Evolutionary conservation across 1,139 yeast genomes (phyloP).

Genomic region (Candida sp.): DNA sequence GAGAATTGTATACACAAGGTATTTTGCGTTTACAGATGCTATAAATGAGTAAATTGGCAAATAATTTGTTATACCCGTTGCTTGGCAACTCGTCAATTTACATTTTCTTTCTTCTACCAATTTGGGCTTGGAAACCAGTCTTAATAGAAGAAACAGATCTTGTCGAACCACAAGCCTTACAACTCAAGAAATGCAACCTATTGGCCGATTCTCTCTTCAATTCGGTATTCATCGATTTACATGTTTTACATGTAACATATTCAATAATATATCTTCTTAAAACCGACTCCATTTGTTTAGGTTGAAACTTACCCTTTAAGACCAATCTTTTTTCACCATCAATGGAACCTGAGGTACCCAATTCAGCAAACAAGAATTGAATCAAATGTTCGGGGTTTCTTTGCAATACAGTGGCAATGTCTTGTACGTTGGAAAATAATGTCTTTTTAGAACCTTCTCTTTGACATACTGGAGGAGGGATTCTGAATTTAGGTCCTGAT

Average conservation of each 20-base stretch:
- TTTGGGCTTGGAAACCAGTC: slow-evolving; percentile 99
- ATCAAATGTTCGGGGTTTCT: slow-evolving; percentile 97
- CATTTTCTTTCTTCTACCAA: slow-evolving; percentile 69
- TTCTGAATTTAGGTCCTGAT: slow-evolving; percentile 88
- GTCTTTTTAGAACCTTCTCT: slow-evolving; percentile 99
- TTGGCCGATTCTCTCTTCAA: slow-evolving; percentile 93
- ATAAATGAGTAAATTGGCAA: not conserved
- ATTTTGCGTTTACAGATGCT: not conserved
- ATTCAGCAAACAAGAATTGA: slow-evolving; percentile 95
- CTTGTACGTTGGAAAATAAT: slow-evolving; percentile 92
- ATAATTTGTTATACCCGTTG: too few species aligned
- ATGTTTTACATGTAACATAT: slow-evolving; percentile 97
- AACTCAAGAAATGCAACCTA: slow-evolving; percentile 95
- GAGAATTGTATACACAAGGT: not conserved
- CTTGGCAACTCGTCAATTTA: too few species aligned
- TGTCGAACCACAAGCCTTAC: slow-evolving; percentile 97
- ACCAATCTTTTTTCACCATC: slow-evolving; percentile 97
- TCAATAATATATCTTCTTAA: slow-evolving; percentile 95
- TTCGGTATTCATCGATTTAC: slow-evolving; percentile 96
- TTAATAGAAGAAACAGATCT: slow-evolving; percentile 97
- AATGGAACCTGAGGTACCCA: slow-evolving; percentile 99
- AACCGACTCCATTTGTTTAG: slow-evolving; percentile 95
- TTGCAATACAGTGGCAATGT: slow-evolving; percentile 89
- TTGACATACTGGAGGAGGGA: slow-evolving; percentile 95
- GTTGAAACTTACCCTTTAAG: slow-evolving; percentile 97